Evolutionary conservation across 2,329 filamentous ascomycete species (phyloP).

Genomic region (Aspergillus sp.): DNA sequence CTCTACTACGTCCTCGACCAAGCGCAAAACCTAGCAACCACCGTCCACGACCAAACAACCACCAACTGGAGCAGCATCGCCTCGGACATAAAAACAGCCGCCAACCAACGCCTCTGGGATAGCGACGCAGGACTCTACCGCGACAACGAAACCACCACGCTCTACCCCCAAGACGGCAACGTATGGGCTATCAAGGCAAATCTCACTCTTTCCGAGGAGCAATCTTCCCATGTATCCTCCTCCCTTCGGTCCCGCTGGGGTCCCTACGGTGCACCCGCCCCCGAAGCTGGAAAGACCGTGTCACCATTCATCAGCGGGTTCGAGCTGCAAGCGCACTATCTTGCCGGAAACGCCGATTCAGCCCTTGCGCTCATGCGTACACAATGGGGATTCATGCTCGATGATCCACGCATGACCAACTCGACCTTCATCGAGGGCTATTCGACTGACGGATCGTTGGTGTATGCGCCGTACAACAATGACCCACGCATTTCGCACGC

Average conservation of each 20-base stretch:
- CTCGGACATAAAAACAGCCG: conserved; percentile 15
- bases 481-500: conserved; percentile 44
- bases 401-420: conserved; percentile 49
- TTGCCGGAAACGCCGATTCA: conserved; percentile 28
- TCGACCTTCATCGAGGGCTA: conserved; percentile 49
- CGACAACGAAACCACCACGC: conserved; percentile 24
- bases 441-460: conserved; percentile 38
- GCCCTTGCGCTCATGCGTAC: conserved; percentile 41
- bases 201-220: conserved; percentile 16
- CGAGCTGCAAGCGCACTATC: conserved; percentile 39
- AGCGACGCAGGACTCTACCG: conserved; percentile 13
- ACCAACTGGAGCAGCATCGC: conserved; percentile 16
- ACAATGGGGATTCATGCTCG: conserved; percentile 52
- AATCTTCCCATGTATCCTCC: conserved; percentile 25
- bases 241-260: conserved; percentile 39
- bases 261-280: conserved; percentile 40
- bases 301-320: conserved; percentile 39
- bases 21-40: conserved; percentile 14
- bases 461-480: conserved; percentile 46
- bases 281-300: conserved; percentile 35
- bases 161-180: conserved; percentile 32
- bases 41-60: conserved; percentile 13
- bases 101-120: conserved; percentile 24
- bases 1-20: conserved; percentile 31
- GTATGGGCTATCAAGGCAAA: conserved; percentile 33